These are phyloP conservation scores for Diplotaxis tenuifolia DNA, from an alignment of 345 rosid genomes.

Conservation along the genomic window DNA sequence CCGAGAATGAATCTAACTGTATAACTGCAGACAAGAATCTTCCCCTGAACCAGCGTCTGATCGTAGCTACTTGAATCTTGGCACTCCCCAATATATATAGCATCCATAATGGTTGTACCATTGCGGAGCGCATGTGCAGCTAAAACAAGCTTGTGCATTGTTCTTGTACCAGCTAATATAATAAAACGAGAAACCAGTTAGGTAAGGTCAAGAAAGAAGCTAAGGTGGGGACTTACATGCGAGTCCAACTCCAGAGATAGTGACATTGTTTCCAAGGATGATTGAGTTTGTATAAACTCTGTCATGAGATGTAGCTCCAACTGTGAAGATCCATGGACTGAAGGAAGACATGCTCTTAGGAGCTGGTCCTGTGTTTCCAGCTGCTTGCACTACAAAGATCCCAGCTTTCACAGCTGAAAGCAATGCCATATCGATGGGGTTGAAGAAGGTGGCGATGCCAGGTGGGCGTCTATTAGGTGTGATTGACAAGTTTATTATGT, in stretches of 20 bases:
- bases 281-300: constrained; percentile 73
- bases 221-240: constrained; percentile 60
- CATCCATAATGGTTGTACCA: constrained; percentile 53
- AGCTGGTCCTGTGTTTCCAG: constrained; percentile 97
- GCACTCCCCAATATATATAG: constrained; percentile 90
- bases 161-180: constrained; percentile 52
- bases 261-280: constrained; percentile 72
- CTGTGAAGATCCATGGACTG: constrained; percentile 97
- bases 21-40: constrained; percentile 85
- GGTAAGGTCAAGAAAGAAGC: constrained; percentile 3
- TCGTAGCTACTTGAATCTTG: constrained; percentile 69
- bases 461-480: constrained; percentile 97
- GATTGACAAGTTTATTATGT: constrained; percentile 86
- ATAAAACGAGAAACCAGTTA: background rate
- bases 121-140: constrained; percentile 74
- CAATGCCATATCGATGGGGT: constrained; percentile 97
- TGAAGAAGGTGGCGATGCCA: constrained; percentile 85
- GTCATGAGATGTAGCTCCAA: constrained; percentile 95
- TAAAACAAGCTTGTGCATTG: constrained; percentile 61
- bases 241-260: constrained; percentile 86
- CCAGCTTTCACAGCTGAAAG: constrained; percentile 93
- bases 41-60: constrained; percentile 63
- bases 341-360: constrained; percentile 93
- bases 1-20: constrained; percentile 91
- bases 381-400: constrained; percentile 97